Base-by-base conservation (phyloP, 192 early-diverging fungal genomes). In the Geosiphon pyriformis region DNA sequence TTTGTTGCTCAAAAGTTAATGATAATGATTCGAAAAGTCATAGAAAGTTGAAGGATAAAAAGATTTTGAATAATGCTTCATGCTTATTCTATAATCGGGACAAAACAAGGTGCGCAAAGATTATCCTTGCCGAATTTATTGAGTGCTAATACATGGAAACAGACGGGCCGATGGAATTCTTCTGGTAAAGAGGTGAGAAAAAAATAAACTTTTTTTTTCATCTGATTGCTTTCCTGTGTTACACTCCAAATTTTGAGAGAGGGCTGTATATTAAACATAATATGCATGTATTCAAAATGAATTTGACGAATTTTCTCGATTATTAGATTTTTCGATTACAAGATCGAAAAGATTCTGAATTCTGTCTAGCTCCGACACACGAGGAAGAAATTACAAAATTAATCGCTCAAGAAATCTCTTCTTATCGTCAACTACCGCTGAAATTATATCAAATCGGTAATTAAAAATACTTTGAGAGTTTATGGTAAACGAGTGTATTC, bases 351-450 rank as follows among this genome's bases (percentile, higher is more conserved):
- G 80, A 78, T 2, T 61, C 82, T 4, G 85, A 85, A 26, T 82
- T 90, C 46, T 59, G 88, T 18, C 71, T 96, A 12, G 88, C 86
- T 0, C 94, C 94, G 0, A 96, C 94, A 4, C 93, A 94, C 68
- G 94, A 96, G 63, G 94, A 96, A 63, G 94, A 96, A 71, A 83
- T 96, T 23, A 94, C 94, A 0, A 69, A 67, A 6, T 70, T 94
- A 12, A 87, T 94, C 32, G 86, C 80, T 2, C 61, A 73, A 26
- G 85, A 87, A 47, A 75, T 93, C 0, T 69, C 78, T 26, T 85
- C 89, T 8, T 84, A 84, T 51, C 79, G 87, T 2, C 88, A 92
- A 65, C 76, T 93, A 6, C 94, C 94, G 0, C 71, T 96, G 42
- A 78, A 91, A 10, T 76, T 96, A 52, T 96, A 93, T 78, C 94